Conservation (phyloP, 257 asterid species). For the Mentha longifolia region DNA sequence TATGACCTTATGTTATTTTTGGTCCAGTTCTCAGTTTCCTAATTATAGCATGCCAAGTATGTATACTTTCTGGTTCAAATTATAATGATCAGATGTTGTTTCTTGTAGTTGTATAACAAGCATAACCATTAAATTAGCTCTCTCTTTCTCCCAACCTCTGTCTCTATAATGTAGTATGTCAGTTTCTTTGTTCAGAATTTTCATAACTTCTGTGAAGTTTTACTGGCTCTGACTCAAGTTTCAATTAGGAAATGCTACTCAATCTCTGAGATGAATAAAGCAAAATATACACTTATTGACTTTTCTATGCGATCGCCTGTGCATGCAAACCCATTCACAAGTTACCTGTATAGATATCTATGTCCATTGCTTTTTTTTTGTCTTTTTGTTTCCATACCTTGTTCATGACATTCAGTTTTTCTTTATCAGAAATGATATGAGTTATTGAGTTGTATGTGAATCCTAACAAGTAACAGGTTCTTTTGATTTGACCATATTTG, state of each 20-base stretch:
- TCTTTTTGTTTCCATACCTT: conserved; percentile 23
- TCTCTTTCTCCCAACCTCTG: neutral
- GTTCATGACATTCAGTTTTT: conserved; percentile 24
- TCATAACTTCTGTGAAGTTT: conserved; percentile 29
- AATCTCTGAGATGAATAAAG: conserved; percentile 3
- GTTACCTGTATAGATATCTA: conserved; percentile 4
- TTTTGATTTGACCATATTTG: conserved; percentile 24
- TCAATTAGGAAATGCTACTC: conserved; percentile 36
- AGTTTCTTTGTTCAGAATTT: conserved; percentile 26
- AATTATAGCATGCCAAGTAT: conserved; percentile 21
- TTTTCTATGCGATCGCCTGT: conserved; percentile 18
- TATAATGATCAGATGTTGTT: conserved; percentile 10
- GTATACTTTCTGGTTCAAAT: conserved; percentile 1
- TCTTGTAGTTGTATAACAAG: conserved; percentile 7
- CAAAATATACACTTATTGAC: conserved; percentile 22
- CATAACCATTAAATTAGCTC: neutral
- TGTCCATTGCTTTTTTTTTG: conserved; percentile 4
- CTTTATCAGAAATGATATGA: conserved; percentile 25
- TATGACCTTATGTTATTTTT: neutral
- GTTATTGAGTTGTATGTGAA: conserved; percentile 24
- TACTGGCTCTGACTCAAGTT: conserved; percentile 21
- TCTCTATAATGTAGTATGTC: neutral
- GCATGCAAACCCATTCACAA: conserved; percentile 1
- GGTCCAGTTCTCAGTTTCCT: conserved; percentile 7
- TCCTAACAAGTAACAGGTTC: conserved; percentile 16